These are phyloP conservation scores for Termitomyces sp. DNA, from an alignment of 768 basidiomycete genomes.

Conservation along the genomic window DNA sequence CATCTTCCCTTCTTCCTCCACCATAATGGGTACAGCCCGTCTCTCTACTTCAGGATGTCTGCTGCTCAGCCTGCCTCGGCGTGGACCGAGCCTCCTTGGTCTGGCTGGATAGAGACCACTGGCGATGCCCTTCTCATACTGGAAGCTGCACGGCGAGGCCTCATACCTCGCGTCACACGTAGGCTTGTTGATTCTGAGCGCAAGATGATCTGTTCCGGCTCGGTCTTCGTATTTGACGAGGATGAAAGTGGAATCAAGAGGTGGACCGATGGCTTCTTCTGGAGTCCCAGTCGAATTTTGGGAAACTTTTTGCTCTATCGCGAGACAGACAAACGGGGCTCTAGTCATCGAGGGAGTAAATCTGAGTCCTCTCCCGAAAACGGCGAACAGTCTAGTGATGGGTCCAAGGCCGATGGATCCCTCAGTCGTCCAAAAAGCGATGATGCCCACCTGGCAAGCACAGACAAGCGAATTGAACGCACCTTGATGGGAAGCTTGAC, in stretches of 20 bases:
- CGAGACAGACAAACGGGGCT: slow-evolving; percentile 82
- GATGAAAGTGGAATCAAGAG: slow-evolving; percentile 96
- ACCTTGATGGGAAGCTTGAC: slow-evolving; percentile 87
- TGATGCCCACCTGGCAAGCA: slow-evolving; percentile 30
- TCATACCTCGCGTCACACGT: slow-evolving; percentile 89
- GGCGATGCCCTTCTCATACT: slow-evolving; percentile 95
- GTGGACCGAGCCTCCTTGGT: slow-evolving; percentile 90
- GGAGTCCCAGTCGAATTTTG: slow-evolving; percentile 89
- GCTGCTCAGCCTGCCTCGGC: slow-evolving; percentile 31
- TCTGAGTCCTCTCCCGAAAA: slow-evolving; percentile 30
- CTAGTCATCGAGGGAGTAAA: slow-evolving; percentile 52
- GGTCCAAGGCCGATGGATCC: slow-evolving; percentile 28
- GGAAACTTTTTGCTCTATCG: slow-evolving; percentile 96
- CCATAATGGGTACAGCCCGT: slow-evolving; percentile 20
- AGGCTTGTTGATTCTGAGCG: slow-evolving; percentile 90
- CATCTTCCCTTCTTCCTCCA: slow-evolving; percentile 22
- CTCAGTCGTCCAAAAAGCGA: slow-evolving; percentile 64
- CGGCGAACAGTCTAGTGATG: slow-evolving; percentile 26
- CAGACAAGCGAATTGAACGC: slow-evolving; percentile 75
- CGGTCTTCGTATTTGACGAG: slow-evolving; percentile 97
- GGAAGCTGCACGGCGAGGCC: slow-evolving; percentile 84
- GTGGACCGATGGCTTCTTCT: slow-evolving; percentile 97
- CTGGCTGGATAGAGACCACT: slow-evolving; percentile 93
- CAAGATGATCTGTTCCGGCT: slow-evolving; percentile 88
- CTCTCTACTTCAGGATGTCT: slow-evolving; percentile 28